phyloP scores from a whole-genome alignment of 352 stramenopile species.

The Elongisporangium anandrum region DNA sequence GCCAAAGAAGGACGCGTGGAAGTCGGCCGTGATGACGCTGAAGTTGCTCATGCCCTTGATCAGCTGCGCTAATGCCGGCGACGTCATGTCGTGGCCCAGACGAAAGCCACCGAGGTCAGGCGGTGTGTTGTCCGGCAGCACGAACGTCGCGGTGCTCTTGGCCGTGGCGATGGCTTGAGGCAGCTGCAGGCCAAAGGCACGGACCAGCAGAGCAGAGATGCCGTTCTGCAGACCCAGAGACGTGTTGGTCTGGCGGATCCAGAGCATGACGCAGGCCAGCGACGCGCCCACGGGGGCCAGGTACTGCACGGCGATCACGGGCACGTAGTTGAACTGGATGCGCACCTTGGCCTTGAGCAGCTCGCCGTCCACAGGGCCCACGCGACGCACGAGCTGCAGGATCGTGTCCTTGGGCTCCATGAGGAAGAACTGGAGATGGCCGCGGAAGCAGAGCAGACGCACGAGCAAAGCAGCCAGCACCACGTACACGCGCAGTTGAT shows the following conservation, averaged over 20 bases:
- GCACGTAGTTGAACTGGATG: constrained; percentile 80
- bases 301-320: constrained; percentile 77
- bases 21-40: constrained; percentile 48
- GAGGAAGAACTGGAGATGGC: constrained; percentile 74
- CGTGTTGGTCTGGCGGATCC: constrained; percentile 50
- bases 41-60: constrained; percentile 65
- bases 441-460: constrained; percentile 50
- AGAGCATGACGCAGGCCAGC: constrained; percentile 36
- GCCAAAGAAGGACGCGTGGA: constrained; percentile 51
- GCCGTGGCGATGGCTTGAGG: constrained; percentile 11
- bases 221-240: constrained; percentile 38
- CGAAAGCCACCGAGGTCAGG: constrained; percentile 56
- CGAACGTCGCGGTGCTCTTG: constrained; percentile 2
- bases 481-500: constrained; percentile 42
- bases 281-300: constrained; percentile 47
- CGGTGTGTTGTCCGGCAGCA: constrained; percentile 27
- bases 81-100: constrained; percentile 47
- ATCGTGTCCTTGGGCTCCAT: constrained; percentile 69
- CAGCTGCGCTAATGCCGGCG: constrained; percentile 39
- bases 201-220: constrained; percentile 19
- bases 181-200: constrained; percentile 9
- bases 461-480: constrained; percentile 43
- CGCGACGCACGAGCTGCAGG: constrained; percentile 43
- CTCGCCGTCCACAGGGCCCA: constrained; percentile 47
- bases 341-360: constrained; percentile 66